Evolutionary conservation across 306 rosid species (phyloP).

Genomic region (Prosopis cineraria): DNA sequence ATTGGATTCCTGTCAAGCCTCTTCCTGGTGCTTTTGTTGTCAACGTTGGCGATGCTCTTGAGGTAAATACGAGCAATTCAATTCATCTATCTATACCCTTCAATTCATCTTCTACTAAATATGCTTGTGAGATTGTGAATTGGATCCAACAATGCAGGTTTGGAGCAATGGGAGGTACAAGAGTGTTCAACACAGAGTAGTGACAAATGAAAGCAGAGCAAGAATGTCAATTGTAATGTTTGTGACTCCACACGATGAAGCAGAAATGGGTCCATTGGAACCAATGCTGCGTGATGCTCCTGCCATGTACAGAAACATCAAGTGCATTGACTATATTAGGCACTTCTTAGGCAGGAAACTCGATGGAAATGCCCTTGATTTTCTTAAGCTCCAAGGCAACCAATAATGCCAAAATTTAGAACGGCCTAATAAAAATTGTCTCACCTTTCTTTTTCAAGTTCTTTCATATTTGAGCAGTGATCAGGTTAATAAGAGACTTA

Average conservation of each 20-base stretch:
- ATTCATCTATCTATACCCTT: too few relatives aligned
- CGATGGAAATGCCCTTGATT: neutral
- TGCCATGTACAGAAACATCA: neutral
- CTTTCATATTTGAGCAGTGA: neutral
- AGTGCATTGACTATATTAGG: neutral
- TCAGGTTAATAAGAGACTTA: neutral
- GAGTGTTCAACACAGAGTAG: neutral
- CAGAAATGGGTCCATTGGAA: slow-evolving; percentile 4
- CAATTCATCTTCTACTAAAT: too few relatives aligned
- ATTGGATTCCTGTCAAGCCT: slow-evolving; percentile 5
- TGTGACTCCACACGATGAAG: neutral
- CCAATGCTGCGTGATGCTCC: neutral
- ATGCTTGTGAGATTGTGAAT: neutral
- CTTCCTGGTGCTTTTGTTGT: slow-evolving; percentile 21
- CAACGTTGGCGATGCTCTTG: neutral
- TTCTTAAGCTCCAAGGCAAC: neutral
- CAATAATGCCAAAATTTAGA: neutral
- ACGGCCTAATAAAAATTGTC: neutral
- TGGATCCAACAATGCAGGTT: neutral
- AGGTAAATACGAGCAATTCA: slow-evolving; percentile 8
- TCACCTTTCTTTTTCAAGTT: neutral
- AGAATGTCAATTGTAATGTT: neutral
- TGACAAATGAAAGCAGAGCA: slow-evolving; percentile 2
- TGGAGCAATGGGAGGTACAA: slow-evolving; percentile 5
- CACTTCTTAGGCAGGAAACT: neutral